phyloP scores from a whole-genome alignment of 306 rosid genomes.

The Corylus heterophylla region DNA sequence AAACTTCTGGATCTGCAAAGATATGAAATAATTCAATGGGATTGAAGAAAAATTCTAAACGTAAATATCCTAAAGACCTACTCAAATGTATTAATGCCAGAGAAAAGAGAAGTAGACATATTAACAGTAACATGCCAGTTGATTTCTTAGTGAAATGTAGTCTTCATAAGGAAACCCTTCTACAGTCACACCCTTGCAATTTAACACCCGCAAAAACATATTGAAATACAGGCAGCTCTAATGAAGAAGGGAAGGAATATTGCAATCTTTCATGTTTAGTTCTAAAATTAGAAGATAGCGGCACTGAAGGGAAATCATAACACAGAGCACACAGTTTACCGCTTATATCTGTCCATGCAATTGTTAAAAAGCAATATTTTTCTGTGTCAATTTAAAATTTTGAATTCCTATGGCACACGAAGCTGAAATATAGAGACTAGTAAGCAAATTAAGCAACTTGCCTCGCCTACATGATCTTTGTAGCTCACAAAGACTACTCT shows the following conservation, averaged over 20 bases:
- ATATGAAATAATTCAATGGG: constrained; percentile 5
- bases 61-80: neutral
- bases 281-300: neutral
- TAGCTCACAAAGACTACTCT: constrained; percentile 66
- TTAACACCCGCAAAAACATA: neutral
- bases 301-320: neutral
- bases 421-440: neutral
- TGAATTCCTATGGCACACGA: neutral
- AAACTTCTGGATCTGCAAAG: constrained; percentile 74
- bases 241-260: neutral
- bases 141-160: neutral
- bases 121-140: neutral
- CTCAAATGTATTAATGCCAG: neutral
- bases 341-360: too few relatives aligned
- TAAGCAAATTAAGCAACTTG: constrained; percentile 18
- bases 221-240: neutral
- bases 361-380: too few relatives aligned
- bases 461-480: constrained; percentile 62
- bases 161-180: neutral
- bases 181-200: constrained; percentile 1
- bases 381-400: neutral
- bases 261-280: neutral
- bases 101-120: neutral
- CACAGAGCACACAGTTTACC: neutral
- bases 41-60: neutral